These are phyloP conservation scores for Wallemia hederae DNA, from an alignment of 1,284 basidiomycete species.

Conservation along the genomic window DNA sequence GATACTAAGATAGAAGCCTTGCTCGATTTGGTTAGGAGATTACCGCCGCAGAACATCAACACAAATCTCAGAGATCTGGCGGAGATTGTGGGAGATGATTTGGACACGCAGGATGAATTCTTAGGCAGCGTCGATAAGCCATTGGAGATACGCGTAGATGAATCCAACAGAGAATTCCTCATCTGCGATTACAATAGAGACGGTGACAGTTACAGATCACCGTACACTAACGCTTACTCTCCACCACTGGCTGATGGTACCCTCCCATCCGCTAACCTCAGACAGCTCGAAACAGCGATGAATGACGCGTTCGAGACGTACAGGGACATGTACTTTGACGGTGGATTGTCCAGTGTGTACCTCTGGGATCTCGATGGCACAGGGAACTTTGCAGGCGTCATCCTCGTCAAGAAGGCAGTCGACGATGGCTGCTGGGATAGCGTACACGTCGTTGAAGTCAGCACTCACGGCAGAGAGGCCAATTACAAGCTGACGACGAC, in stretches of 20 bases:
- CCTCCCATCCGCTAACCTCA: constrained; percentile 45
- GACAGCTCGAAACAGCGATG: constrained; percentile 69
- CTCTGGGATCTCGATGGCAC: constrained; percentile 85
- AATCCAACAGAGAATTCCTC: constrained; percentile 52
- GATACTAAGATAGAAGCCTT: constrained; percentile 32
- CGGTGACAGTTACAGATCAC: constrained; percentile 83
- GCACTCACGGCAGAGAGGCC: constrained; percentile 61
- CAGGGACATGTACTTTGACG: constrained; percentile 92
- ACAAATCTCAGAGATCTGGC: constrained; percentile 61
- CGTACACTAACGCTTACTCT: constrained; percentile 89
- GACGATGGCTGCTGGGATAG: constrained; percentile 65
- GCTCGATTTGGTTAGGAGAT: constrained; percentile 79
- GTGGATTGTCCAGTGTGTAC: constrained; percentile 88
- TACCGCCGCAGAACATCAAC: constrained; percentile 73
- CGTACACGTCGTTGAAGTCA: constrained; percentile 86
- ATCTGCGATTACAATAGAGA: constrained; percentile 95
- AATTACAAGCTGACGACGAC: constrained; percentile 95
- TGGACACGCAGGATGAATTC: constrained; percentile 88
- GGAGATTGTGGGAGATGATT: constrained; percentile 30
- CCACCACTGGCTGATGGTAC: constrained; percentile 66
- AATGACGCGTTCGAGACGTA: constrained; percentile 96
- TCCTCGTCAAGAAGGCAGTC: constrained; percentile 57
- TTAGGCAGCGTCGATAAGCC: constrained; percentile 88
- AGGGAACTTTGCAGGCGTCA: constrained; percentile 63
- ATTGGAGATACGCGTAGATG: constrained; percentile 49